Conservation (phyloP, 2,329 filamentous ascomycete species). For the Colletotrichum higginsianum region DNA sequence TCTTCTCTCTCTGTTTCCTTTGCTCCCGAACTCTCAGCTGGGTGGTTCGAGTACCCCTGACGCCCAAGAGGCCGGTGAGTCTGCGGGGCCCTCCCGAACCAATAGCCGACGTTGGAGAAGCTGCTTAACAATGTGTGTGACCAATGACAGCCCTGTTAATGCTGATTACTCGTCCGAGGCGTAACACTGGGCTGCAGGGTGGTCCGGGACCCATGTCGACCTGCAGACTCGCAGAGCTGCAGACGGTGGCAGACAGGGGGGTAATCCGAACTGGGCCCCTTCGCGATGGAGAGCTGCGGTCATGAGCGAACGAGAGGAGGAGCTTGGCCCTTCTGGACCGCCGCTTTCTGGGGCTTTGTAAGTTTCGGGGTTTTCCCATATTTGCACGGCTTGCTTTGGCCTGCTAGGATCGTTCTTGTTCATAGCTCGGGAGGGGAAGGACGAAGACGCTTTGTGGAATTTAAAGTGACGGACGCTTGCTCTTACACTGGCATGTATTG, state of each 20-base stretch:
- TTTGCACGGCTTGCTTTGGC: background rate
- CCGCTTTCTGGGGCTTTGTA: conserved; percentile 19
- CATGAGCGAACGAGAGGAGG: conserved; percentile 21
- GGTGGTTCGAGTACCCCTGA: no score
- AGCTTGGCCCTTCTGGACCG: conserved; percentile 5
- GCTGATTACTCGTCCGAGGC: conserved; percentile 30
- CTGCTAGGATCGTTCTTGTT: background rate
- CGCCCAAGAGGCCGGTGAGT: background rate
- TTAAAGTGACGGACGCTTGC: background rate
- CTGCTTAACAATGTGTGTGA: background rate
- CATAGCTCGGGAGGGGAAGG: background rate
- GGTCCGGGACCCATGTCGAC: conserved; percentile 15
- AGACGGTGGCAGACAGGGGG: conserved; percentile 1
- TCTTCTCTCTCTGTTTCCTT: background rate
- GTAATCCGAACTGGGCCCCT: conserved; percentile 6
- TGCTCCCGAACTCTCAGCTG: background rate
- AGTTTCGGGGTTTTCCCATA: conserved; percentile 6
- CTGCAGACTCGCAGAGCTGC: conserved; percentile 14
- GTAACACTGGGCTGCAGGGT: conserved; percentile 14
- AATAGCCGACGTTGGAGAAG: conserved; percentile 1
- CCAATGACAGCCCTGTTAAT: conserved; percentile 21
- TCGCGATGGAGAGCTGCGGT: conserved; percentile 5
- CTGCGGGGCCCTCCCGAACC: conserved; percentile 17
- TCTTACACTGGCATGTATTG: conserved; percentile 23
- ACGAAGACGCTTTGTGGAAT: background rate